Base-by-base conservation (phyloP, 371 early-diverging fungal genomes). In the Sporodiniella umbellata region DNA sequence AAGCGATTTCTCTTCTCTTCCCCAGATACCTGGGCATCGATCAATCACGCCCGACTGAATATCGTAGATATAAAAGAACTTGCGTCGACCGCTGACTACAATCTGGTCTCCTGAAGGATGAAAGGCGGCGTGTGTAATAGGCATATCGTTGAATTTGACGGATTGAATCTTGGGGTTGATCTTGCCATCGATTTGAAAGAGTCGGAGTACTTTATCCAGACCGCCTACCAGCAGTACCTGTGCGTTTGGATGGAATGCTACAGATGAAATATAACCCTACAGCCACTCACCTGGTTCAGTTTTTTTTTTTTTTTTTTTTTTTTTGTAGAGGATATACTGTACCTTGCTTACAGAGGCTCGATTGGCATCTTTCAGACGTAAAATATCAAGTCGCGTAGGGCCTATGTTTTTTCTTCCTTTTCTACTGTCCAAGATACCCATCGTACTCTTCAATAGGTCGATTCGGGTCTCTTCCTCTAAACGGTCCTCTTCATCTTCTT, bases 111-210 rank as follows among this genome's bases (percentile, higher is more conserved):
- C 94, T 21, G 75, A 70, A n/a, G 85, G 74, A 8, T 86, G 81
- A 58, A 96, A 95, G 43, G 68, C 69, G 2, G 94, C 93, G 14
- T 68, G 62, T 46, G 71, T 70, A 33, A 93, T 85, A 0, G 90
- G 89, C 62, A 94, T 60, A 64, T 94, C 95, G 51, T 89, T 84
- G 61, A 93, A 81, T 44, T 74, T 74, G 17, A 95, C 74, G 2
- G 87, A 85, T 66, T 92, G 91, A 45, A 96, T 80, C 64, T 93
- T 87, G 21, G 84, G 89, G 68, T 96, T 96, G 33, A 86, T 66
- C 64, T 90, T 89, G 19, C 95, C 95, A 51, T 96, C 95, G 5
- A 95, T 79, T 47, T 89, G 90, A 70, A 95, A 94, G 30, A 96
- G 61, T 10, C 89, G 77, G 45, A 96, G 50, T 2, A 93, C 93